Conservation (phyloP, 805 yeast species). For the Suhomyces xylopsoci region DNA sequence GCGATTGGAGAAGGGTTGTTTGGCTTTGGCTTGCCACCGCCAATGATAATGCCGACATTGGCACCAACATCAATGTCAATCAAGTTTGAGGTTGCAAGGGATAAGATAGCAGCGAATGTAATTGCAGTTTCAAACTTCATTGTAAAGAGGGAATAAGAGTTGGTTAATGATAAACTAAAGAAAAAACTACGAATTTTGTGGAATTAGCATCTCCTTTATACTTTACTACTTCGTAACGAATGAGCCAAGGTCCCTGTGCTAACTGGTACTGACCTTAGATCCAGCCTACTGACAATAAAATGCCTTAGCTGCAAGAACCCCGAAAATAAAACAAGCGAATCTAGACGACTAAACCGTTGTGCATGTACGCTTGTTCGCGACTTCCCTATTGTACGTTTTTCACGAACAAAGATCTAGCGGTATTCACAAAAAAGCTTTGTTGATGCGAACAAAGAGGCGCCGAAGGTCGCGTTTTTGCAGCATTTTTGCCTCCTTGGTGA, state of each 20-base stretch:
- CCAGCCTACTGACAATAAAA: background rate
- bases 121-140: conserved; percentile 4
- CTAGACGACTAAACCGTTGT: background rate
- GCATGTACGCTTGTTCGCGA: background rate
- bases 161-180: background rate
- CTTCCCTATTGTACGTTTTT: background rate
- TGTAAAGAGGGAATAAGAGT: background rate
- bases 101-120: conserved; percentile 3
- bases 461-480: background rate
- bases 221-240: background rate
- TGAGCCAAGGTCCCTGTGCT: background rate
- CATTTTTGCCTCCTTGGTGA: background rate
- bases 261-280: background rate
- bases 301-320: background rate
- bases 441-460: background rate
- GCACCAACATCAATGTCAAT: background rate
- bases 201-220: background rate
- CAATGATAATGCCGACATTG: background rate
- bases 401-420: background rate
- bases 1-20: background rate
- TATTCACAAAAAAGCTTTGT: background rate
- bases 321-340: background rate
- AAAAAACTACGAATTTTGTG: background rate
- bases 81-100: conserved; percentile 3
- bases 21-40: background rate